Conservation (phyloP, 768 basidiomycete genomes). For the Nidularia sp. region DNA sequence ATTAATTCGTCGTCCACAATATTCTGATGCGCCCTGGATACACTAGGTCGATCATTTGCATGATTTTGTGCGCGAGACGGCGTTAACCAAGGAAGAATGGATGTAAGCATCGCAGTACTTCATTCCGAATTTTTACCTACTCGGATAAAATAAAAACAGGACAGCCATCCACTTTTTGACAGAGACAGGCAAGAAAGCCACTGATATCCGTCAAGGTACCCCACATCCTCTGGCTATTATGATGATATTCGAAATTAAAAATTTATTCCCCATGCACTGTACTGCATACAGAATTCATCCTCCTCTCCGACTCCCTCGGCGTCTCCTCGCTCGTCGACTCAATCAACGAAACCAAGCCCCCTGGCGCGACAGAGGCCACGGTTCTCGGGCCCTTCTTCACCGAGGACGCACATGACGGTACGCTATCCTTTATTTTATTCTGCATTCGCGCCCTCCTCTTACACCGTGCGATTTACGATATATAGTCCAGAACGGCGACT, state of each 20-base stretch:
- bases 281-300: conserved; percentile 64
- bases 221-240: background rate
- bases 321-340: conserved; percentile 75
- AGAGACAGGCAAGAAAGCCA: conserved; percentile 66
- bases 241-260: background rate
- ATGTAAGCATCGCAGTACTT: conserved; percentile 33
- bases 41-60: conserved; percentile 65
- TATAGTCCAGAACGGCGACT: conserved; percentile 61
- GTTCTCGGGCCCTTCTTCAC: conserved; percentile 84
- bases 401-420: conserved; percentile 70
- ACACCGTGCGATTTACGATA: background rate
- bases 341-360: conserved; percentile 63
- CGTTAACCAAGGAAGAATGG: conserved; percentile 84
- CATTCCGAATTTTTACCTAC: background rate
- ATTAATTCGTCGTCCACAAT: background rate
- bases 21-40: background rate
- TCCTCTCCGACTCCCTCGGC: conserved; percentile 80
- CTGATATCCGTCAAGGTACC: conserved; percentile 56
- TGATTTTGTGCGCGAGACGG: conserved; percentile 68
- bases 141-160: conserved; percentile 19
- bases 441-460: background rate
- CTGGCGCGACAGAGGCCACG: conserved; percentile 65
- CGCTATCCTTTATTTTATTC: conserved; percentile 12
- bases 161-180: conserved; percentile 76
- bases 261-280: background rate